These are phyloP conservation scores for Viola pubescens DNA, from an alignment of 441 rosid species.

Conservation along the genomic window DNA sequence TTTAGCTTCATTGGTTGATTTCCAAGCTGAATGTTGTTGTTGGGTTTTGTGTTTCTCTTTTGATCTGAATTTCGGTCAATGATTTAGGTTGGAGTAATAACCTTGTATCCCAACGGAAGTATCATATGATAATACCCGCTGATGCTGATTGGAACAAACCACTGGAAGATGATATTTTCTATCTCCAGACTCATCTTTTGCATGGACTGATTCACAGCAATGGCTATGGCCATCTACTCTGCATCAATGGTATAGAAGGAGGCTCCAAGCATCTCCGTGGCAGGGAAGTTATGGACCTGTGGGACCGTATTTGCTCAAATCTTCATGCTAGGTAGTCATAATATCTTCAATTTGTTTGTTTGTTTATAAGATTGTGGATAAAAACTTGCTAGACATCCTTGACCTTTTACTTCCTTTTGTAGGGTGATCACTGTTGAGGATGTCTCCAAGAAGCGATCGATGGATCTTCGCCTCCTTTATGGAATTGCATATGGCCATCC, in stretches of 20 bases:
- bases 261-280: constrained; percentile 61
- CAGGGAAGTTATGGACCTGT: constrained; percentile 70
- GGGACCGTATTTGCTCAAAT: constrained; percentile 65
- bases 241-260: constrained; percentile 78
- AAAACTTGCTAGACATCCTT: not conserved
- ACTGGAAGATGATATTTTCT: constrained; percentile 45
- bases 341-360: not conserved
- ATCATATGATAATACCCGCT: constrained; percentile 62
- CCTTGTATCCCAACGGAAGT: constrained; percentile 56
- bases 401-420: constrained; percentile 2
- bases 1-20: not conserved
- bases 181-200: constrained; percentile 50
- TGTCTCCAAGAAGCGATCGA: constrained; percentile 48
- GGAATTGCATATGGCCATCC: constrained; percentile 86
- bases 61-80: not conserved
- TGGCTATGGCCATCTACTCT: constrained; percentile 78
- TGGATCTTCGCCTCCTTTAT: constrained; percentile 66
- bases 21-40: not conserved
- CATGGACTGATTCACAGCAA: constrained; percentile 84
- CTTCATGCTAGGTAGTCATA: constrained; percentile 48
- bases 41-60: not conserved
- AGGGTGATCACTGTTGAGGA: constrained; percentile 77
- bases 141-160: constrained; percentile 56
- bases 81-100: constrained; percentile 70
- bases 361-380: not conserved